Conservation (phyloP, 2,329 filamentous ascomycete genomes). For the Salinomyces thailandicus region DNA sequence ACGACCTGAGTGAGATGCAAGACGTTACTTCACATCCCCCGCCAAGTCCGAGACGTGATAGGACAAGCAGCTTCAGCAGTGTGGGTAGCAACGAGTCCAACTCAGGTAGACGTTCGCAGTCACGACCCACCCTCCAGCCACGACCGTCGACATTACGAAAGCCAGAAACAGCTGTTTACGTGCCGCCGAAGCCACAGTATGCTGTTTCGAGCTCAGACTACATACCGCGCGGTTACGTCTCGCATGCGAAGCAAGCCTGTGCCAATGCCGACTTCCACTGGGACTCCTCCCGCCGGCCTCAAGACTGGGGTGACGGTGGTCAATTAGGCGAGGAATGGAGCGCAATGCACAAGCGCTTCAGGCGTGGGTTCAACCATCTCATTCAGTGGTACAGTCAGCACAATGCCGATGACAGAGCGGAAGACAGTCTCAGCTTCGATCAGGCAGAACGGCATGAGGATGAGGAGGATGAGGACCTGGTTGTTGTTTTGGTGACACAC, state of each 20-base stretch:
- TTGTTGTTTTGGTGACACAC: constrained; percentile 83
- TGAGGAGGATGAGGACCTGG: constrained; percentile 59
- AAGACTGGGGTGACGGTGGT: constrained; percentile 80
- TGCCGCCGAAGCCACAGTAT: constrained; percentile 69
- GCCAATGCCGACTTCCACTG: constrained; percentile 85
- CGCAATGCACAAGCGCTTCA: constrained; percentile 83
- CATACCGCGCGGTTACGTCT: constrained; percentile 79
- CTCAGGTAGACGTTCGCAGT: constrained; percentile 18
- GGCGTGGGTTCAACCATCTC: constrained; percentile 65
- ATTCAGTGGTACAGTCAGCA: constrained; percentile 65
- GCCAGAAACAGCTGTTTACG: constrained; percentile 43
- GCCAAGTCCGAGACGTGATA: constrained; percentile 34
- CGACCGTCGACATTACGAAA: constrained; percentile 20
- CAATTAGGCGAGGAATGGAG: constrained; percentile 91
- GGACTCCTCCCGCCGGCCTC: constrained; percentile 74
- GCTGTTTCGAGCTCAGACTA: constrained; percentile 68
- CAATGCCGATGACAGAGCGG: constrained; percentile 25
- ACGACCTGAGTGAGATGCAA: constrained; percentile 21
- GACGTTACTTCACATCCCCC: constrained; percentile 20
- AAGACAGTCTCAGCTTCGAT: constrained; percentile 26
- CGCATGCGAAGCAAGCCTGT: constrained; percentile 81
- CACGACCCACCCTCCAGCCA: constrained; percentile 15
- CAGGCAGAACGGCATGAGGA: constrained; percentile 29
- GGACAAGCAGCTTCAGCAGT: constrained; percentile 38
- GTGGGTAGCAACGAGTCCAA: constrained; percentile 22